These are phyloP conservation scores for Acacia crassicarpa DNA, from an alignment of 306 rosid genomes.

Conservation along the genomic window DNA sequence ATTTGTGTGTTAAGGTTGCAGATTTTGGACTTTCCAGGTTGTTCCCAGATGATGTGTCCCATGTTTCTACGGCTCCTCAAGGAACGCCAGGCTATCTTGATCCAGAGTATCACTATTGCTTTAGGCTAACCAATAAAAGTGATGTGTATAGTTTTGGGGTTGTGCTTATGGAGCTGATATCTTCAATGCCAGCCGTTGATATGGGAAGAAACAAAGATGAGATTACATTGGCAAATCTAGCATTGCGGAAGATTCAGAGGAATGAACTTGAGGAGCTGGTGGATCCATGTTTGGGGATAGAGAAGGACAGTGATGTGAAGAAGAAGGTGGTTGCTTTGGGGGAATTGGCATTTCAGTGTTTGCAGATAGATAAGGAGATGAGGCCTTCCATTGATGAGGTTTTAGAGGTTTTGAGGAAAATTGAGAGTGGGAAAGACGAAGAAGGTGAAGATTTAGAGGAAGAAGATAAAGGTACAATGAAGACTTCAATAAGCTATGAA, in stretches of 20 bases:
- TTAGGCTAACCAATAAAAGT: slow-evolving; percentile 64
- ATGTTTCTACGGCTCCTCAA: slow-evolving; percentile 77
- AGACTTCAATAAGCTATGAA: background rate
- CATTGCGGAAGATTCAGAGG: slow-evolving; percentile 51
- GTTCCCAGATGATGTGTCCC: slow-evolving; percentile 59
- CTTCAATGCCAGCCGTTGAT: slow-evolving; percentile 72
- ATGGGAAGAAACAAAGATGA: slow-evolving; percentile 55
- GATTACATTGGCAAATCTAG: slow-evolving; percentile 64
- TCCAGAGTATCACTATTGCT: slow-evolving; percentile 67
- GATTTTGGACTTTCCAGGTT: slow-evolving; percentile 70
- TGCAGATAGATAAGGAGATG: slow-evolving; percentile 61
- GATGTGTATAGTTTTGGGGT: slow-evolving; percentile 83
- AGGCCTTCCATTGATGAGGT: slow-evolving; percentile 73
- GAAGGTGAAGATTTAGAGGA: background rate
- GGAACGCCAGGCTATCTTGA: slow-evolving; percentile 79
- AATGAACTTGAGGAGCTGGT: slow-evolving; percentile 46
- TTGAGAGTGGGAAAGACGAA: slow-evolving; percentile 31
- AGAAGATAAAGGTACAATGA: background rate
- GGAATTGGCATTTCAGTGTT: slow-evolving; percentile 63
- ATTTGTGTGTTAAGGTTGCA: slow-evolving; percentile 60
- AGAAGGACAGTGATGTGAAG: slow-evolving; percentile 39
- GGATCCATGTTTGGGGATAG: slow-evolving; percentile 55
- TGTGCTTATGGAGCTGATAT: slow-evolving; percentile 62
- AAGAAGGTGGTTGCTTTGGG: slow-evolving; percentile 49
- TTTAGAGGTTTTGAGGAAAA: slow-evolving; percentile 41